Evolutionary conservation across 139 green algal species (phyloP), one percentile per base, ranked within the genome.

Genomic region (Pseudopediastrum boryanum): DNA sequence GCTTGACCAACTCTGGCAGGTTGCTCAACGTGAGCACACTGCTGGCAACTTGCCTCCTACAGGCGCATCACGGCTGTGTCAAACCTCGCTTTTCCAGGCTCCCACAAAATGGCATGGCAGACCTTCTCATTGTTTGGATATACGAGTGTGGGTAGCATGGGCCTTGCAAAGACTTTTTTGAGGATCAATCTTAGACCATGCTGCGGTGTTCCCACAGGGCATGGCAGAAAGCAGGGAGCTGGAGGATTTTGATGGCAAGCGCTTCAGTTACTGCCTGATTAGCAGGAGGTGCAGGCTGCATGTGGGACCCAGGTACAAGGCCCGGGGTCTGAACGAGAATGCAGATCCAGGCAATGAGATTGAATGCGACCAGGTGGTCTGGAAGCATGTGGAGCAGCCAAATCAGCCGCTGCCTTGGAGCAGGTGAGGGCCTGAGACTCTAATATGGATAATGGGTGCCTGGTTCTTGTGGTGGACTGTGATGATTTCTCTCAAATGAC

Each of bases 291-390:
- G 96, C 67, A 63, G 33, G 38, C 65, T 23, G n/a, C 25, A 44
- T 13, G n/a, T 48, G 36, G 12, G 35, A 31, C 85, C 85, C 10
- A 85, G 94, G 25, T 99, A 98, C 89, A 93, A 98, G 31, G 95
- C 96, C 23, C 85, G 93, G 13, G 96, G 96, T 1, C 85, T 99
- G 21, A 99, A 99, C 78, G 85, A 90, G 27, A 72, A 85, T 21
- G 89, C 88, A 0, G 91, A 92, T 25, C 93, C 96, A 2, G 96
- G 95, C 56, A 99, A 99, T 80, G 96, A 99, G 88, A 94, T 98
- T 21, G 96, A 99, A 87, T 95, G 91, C 43, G 96, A 99, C 81
- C 94, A 98, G 81, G 75, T 98, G 33, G 79, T 94, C 7, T 97
- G 93, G 92, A 59, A 64, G 43, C 75, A 80, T 38, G 63, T 78